A percentile compares a stretch with the other conserved stretches of the same genome.
These are phyloP conservation scores for Suillus subaureus DNA, from an alignment of 768 basidiomycete species.

Conservation along the genomic window DNA sequence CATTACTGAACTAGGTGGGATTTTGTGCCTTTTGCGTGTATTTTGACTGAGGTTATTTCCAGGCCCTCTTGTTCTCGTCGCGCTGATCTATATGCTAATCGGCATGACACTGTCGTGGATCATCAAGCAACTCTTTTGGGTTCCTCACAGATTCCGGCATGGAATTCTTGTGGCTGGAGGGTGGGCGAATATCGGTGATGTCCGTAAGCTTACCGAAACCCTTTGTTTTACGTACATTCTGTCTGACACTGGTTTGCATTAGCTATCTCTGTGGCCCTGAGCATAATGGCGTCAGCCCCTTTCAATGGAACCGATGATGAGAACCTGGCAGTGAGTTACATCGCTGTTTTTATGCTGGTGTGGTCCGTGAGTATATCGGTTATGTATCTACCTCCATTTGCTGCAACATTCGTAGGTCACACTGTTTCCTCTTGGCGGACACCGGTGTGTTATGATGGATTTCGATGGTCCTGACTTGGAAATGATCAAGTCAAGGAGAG, in stretches of 20 bases:
- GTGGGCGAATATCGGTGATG: conserved; percentile 71
- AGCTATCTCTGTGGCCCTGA: conserved; percentile 70
- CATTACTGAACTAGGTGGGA: conserved; percentile 52
- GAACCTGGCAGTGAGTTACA: conserved; percentile 66
- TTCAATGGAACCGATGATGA: conserved; percentile 63
- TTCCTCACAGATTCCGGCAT: conserved; percentile 74
- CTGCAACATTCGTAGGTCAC: conserved; percentile 45
- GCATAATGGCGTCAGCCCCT: conserved; percentile 59
- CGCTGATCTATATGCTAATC: conserved; percentile 56
- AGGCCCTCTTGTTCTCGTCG: conserved; percentile 70
- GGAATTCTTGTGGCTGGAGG: conserved; percentile 71
- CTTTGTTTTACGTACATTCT: neutral
- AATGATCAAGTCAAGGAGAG: conserved; percentile 54
- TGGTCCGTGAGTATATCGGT: conserved; percentile 48
- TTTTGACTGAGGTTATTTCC: neutral
- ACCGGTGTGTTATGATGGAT: conserved; percentile 58
- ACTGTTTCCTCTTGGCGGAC: conserved; percentile 65
- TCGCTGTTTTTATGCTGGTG: conserved; percentile 61
- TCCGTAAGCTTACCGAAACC: conserved; percentile 49
- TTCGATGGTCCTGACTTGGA: conserved; percentile 66
- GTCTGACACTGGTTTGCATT: neutral
- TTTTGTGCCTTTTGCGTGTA: neutral
- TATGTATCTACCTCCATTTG: neutral
- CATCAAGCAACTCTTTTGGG: conserved; percentile 69
- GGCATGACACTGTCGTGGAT: conserved; percentile 57